Evolutionary conservation across 2,329 filamentous ascomycete species (phyloP).

Genomic region (Exophiala viscosa): DNA sequence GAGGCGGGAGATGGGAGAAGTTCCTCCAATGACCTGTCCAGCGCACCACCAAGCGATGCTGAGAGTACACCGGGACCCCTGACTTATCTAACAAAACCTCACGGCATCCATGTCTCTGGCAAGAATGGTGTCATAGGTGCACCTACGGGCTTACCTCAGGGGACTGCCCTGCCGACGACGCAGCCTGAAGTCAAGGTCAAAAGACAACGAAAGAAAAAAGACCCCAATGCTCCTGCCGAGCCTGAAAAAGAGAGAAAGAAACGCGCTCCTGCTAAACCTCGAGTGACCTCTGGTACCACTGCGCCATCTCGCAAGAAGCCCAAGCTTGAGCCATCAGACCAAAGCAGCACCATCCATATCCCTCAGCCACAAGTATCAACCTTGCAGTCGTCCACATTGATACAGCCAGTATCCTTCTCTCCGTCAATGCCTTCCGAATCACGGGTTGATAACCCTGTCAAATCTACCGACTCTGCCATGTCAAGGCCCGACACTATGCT

Average conservation of each 20-base stretch:
- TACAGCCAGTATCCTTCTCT: conserved; percentile 22
- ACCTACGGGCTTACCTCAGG: conserved; percentile 29
- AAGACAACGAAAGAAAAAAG: conserved; percentile 37
- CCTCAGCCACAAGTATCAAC: conserved; percentile 7
- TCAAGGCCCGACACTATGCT: conserved; percentile 30
- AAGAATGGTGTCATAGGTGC: conserved; percentile 25
- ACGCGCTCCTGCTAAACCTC: conserved; percentile 24
- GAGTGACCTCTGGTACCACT: conserved; percentile 29
- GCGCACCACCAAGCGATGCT: conserved; percentile 26
- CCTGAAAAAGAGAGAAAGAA: conserved; percentile 31
- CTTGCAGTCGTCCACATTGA: conserved; percentile 22
- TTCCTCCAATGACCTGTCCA: conserved; percentile 29
- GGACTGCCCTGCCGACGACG: conserved; percentile 30
- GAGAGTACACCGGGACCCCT: conserved; percentile 20
- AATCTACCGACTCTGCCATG: conserved; percentile 40
- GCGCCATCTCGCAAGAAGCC: conserved; percentile 48
- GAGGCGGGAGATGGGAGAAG: conserved; percentile 22
- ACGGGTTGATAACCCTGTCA: conserved; percentile 16
- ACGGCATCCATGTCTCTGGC: conserved; percentile 7
- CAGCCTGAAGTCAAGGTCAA: conserved; percentile 8
- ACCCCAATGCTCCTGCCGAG: conserved; percentile 27
- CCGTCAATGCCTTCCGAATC: conserved; percentile 2
- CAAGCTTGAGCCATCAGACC: conserved; percentile 36
- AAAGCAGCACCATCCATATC: conserved; percentile 15
- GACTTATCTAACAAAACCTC: conserved; percentile 9